These are phyloP conservation scores for Avena insularis DNA, from an alignment of 176 grass and related monocot genomes.

Conservation along the genomic window DNA sequence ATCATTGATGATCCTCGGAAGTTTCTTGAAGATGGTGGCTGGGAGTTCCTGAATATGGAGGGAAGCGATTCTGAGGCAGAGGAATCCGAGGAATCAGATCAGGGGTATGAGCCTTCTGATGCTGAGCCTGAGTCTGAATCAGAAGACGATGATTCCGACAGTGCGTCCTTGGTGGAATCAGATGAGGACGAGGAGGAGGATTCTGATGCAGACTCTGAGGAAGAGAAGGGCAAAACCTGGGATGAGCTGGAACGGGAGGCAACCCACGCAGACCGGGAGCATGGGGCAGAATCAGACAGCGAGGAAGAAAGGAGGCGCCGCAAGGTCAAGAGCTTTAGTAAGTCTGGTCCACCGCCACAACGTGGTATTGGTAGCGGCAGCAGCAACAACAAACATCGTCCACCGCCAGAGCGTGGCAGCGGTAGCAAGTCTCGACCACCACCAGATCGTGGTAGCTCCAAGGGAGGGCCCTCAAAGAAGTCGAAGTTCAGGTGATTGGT, in stretches of 20 bases:
- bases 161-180: constrained; percentile 41
- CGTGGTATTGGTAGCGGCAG: not conserved
- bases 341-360: constrained; percentile 26
- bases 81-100: constrained; percentile 76
- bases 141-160: constrained; percentile 61
- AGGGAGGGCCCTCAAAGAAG: constrained; percentile 55
- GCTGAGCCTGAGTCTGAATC: constrained; percentile 75
- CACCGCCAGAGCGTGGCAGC: constrained; percentile 12
- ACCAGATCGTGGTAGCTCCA: constrained; percentile 55
- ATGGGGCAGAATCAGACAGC: constrained; percentile 76
- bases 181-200: constrained; percentile 49
- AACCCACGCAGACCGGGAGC: constrained; percentile 72
- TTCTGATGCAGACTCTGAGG: constrained; percentile 77
- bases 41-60: constrained; percentile 96
- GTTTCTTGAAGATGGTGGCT: constrained; percentile 87
- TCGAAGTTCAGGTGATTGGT: constrained; percentile 47
- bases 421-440: constrained; percentile 49
- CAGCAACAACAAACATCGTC: not conserved
- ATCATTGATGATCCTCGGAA: constrained; percentile 81
- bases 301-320: constrained; percentile 82
- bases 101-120: constrained; percentile 82
- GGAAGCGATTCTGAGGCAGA: constrained; percentile 89
- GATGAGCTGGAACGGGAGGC: constrained; percentile 92
- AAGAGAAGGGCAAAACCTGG: constrained; percentile 97
- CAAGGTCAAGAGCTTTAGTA: constrained; percentile 59